These are phyloP conservation scores for Epichloe festucae DNA, from an alignment of 2,329 filamentous ascomycete species.

Conservation along the genomic window DNA sequence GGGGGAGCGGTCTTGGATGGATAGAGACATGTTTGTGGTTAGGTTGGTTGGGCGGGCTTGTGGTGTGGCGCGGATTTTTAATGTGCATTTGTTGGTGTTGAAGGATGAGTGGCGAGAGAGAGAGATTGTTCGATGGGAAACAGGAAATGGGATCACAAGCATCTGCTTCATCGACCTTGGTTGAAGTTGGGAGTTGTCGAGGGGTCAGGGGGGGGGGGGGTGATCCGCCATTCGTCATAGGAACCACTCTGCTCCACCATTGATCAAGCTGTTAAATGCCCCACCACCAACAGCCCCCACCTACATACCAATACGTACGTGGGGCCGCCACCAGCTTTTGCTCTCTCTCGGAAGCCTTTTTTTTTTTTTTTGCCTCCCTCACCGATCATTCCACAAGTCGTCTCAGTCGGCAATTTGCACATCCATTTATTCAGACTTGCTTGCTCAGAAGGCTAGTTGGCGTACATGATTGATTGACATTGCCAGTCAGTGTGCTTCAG, in stretches of 20 bases:
- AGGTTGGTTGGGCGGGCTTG: neutral
- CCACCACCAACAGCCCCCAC: neutral
- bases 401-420: neutral
- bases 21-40: conserved; percentile 3
- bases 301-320: too few relatives aligned
- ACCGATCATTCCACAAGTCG: neutral
- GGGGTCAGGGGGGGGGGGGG: too few relatives aligned
- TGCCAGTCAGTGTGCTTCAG: too few relatives aligned
- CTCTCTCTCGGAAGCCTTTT: neutral
- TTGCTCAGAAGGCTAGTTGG: neutral
- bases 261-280: neutral
- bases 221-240: neutral
- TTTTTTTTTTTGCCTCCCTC: neutral
- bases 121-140: too few relatives aligned
- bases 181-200: neutral
- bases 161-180: neutral
- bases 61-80: neutral
- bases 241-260: conserved; percentile 3
- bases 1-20: conserved; percentile 8
- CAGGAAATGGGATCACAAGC: too few relatives aligned
- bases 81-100: too few relatives aligned
- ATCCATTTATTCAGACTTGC: neutral
- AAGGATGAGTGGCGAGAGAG: too few relatives aligned
- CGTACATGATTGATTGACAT: too few relatives aligned
- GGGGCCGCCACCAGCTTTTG: neutral